Base-by-base conservation (phyloP, 2,329 filamentous ascomycete species). In the Claviceps sp. region DNA sequence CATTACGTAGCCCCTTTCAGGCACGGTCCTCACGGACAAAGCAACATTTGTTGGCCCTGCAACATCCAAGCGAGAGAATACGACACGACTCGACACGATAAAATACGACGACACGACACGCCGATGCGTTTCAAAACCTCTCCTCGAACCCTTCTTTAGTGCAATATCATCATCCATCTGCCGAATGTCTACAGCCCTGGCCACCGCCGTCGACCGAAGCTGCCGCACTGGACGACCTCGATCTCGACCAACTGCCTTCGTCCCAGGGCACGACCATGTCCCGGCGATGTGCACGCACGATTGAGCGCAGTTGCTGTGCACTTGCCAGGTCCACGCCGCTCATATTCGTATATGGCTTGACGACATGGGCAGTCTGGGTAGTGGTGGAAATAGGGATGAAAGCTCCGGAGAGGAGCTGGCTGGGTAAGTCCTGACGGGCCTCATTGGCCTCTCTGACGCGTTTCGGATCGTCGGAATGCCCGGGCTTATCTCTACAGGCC, bases 361-460 rank as follows among this genome's bases (percentile, higher is more conserved):
- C 88, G n/a, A 85, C 85, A 11, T 98, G 93, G 93, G 90, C 88
- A 2, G 79, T 85, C n/a, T 96, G 86, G 77, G 89, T 95, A 8
- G 78, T 90, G 60, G 77, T 86, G 47, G 82, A 75, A 52, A 86
- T 95, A 54, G 86, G 87, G 50, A 74, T 77, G 29, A 71, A 69
- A 49, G 71, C 75, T 20, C 68, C 71, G 5, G 73, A 74, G 53
- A 76, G 71, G 48, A 64, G 65, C 16, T 82, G 78, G 77, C 73
- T 79, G 61, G 80, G 80, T 82, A 70, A 13, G 45, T 47, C 16
- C 20, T 29, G 20, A 23, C 39, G 8, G 29, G 20, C 14, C 20
- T 43, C 42, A 37, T 14, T 37, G 34, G n/a, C 17, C 29, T 13
- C n/a, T 6, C 14, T 44, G 42, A 44, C 42, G 22, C 11, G 16